phyloP scores from a whole-genome alignment of 495 filamentous ascomycete species.

The Penicillium canescens region DNA sequence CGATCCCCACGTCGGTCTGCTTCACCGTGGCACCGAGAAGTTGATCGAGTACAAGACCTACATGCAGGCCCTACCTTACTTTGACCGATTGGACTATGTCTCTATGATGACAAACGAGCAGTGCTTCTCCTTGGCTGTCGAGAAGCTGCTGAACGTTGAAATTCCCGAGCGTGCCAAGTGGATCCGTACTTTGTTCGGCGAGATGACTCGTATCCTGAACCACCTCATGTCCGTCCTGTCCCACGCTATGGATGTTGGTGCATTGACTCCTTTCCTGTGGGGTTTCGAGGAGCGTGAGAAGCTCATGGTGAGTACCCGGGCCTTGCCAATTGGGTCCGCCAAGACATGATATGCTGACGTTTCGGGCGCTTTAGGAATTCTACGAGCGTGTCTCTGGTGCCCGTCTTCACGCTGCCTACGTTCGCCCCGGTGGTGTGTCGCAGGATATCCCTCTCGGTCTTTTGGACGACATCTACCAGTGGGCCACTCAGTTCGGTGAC shows the following conservation, averaged over 20 bases:
- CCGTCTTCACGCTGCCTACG: constrained; percentile 96
- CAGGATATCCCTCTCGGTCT: constrained; percentile 94
- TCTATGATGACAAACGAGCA: constrained; percentile 99
- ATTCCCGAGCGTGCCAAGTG: constrained; percentile 95
- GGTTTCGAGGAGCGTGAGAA: constrained; percentile 99
- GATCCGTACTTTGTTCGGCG: constrained; percentile 94
- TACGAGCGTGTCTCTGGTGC: constrained; percentile 99
- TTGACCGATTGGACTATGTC: constrained; percentile 97
- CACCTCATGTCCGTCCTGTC: constrained; percentile 98
- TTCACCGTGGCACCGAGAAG: constrained; percentile 98
- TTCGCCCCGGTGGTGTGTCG: constrained; percentile 94
- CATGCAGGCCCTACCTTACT: constrained; percentile 96
- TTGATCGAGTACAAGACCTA: constrained; percentile 99
- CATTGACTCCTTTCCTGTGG: constrained; percentile 98
- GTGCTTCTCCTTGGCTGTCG: constrained; percentile 90
- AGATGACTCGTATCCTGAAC: constrained; percentile 94
- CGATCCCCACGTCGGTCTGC: constrained; percentile 94
- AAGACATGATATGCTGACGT: background rate
- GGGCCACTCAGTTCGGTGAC: constrained; percentile 99
- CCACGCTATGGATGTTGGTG: constrained; percentile 99
- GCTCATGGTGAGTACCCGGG: constrained; percentile 75
- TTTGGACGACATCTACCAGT: constrained; percentile 99
- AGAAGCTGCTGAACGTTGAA: constrained; percentile 98
- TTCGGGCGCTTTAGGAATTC: constrained; percentile 72
- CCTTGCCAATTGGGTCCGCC: background rate